Evolutionary conservation across 352 stramenopile genomes (phyloP).

Genomic region (Plasmopara viticola): DNA sequence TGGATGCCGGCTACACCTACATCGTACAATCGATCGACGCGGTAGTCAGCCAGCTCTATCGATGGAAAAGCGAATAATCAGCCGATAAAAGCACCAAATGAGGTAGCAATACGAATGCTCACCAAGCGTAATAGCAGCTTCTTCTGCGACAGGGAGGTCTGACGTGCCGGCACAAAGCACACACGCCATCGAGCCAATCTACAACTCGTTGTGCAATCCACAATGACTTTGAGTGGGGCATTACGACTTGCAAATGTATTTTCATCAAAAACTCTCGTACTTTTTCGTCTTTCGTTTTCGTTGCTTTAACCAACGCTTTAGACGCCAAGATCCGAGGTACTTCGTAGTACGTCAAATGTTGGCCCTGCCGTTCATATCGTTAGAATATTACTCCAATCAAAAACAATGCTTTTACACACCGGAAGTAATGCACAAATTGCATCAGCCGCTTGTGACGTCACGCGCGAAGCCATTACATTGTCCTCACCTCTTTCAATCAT

Average conservation of each 20-base stretch:
- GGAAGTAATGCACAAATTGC: slow-evolving; percentile 33
- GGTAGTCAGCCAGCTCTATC: slow-evolving; percentile 83
- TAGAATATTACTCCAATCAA: not conserved
- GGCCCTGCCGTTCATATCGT: slow-evolving; percentile 14
- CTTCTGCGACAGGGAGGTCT: slow-evolving; percentile 93
- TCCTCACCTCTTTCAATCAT: slow-evolving; percentile 66
- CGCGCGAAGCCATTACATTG: slow-evolving; percentile 80
- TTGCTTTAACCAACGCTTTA: slow-evolving; percentile 20
- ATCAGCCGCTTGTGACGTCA: slow-evolving; percentile 41
- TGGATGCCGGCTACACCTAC: slow-evolving; percentile 93
- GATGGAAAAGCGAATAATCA: slow-evolving; percentile 2
- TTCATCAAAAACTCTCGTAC: slow-evolving; percentile 8
- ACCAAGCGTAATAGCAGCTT: slow-evolving; percentile 91
- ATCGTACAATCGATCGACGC: slow-evolving; percentile 85
- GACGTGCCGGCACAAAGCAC: slow-evolving; percentile 95
- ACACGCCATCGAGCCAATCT: slow-evolving; percentile 32
- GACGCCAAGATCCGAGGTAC: slow-evolving; percentile 67
- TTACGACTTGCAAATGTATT: not conserved
- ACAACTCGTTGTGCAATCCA: slow-evolving; percentile 3
- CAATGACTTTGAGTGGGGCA: not conserved
- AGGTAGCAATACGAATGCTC: not conserved
- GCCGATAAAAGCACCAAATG: not conserved
- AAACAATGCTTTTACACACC: slow-evolving; percentile 20
- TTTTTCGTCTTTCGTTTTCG: slow-evolving; percentile 1
- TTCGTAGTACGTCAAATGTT: slow-evolving; percentile 55